Evolutionary conservation across 2,329 filamentous ascomycete genomes (phyloP), one percentile per base, ranked within the genome.

Genomic region (Hansfordia pulvinata): DNA sequence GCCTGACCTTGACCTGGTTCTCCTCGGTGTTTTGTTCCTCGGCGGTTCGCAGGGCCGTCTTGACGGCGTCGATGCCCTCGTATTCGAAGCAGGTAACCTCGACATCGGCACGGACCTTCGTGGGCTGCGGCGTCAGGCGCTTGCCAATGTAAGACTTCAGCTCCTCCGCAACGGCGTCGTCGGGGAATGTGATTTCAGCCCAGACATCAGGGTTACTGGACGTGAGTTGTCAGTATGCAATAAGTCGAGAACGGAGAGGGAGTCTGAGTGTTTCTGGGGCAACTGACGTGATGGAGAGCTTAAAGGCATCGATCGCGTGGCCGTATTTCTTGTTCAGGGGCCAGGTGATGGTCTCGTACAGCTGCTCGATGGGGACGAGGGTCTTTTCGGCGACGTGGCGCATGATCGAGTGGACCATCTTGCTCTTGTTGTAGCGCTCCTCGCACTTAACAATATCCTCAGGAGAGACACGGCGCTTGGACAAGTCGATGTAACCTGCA

Each of bases 361-460:
- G 71, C 27, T 76, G 70, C 65, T 96, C 84, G 48, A 98, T 92
- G n/a, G 88, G 86, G 17, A 76, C 81, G 50, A 81, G 76, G 22
- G 85, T 93, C 70, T 94, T 94, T 64, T 98, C 86, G 40, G 90
- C 88, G 36, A 98, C 90, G 56, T 98, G 90, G 54, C 88, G 79
- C 82, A 98, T 88, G 58, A 98, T 94, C 29, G 84, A 92, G 60
- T 98, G 90, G 20, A 96, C 90, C 67, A 93, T 92, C 68, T 98
- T 98, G 65, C 84, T 83, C 76, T 98, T 98, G 73, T 98, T 98
- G 70, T 94, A 98, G 43, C 90, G 76, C 64, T 98, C 90, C 54
- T 98, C 90, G 54, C 92, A 98, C 64, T 94, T 94, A 43, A 93
- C 69, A 37, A 96, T 90, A 62, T 98, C 90, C 55, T 98, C 90